A percentile compares a stretch with the other conserved stretches of the same genome.
These are phyloP conservation scores for Penicillium cosmopolitanum DNA, from an alignment of 495 filamentous ascomycete genomes.

Conservation along the genomic window DNA sequence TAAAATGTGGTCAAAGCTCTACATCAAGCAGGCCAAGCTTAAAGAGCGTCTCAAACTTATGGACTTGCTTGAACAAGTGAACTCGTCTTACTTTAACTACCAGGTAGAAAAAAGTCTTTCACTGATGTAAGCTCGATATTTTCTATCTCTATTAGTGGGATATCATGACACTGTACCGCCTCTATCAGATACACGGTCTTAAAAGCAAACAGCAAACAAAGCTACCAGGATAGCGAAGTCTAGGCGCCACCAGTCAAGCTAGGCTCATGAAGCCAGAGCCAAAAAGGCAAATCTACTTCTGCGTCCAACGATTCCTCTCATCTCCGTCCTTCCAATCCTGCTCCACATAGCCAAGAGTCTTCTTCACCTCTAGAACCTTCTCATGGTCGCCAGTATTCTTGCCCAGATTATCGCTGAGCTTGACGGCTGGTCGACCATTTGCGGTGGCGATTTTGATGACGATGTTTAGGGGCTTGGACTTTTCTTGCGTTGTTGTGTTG, in stretches of 20 bases:
- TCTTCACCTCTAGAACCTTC: constrained; percentile 83
- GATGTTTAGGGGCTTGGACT: constrained; percentile 94
- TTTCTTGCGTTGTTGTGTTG: constrained; percentile 66
- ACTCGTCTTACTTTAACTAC: too few relatives aligned
- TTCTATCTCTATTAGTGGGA: constrained; percentile 17
- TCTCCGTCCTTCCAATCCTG: constrained; percentile 81
- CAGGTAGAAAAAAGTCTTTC: background rate
- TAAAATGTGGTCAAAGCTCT: too few relatives aligned
- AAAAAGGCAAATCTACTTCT: constrained; percentile 15
- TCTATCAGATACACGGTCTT: constrained; percentile 1
- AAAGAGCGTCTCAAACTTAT: too few relatives aligned
- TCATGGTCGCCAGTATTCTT: constrained; percentile 91
- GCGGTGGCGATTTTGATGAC: constrained; percentile 95
- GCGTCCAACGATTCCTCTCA: constrained; percentile 80
- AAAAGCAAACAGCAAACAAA: background rate
- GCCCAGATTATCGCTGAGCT: constrained; percentile 94
- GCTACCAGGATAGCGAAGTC: too few relatives aligned
- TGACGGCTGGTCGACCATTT: constrained; percentile 79
- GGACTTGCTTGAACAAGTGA: too few relatives aligned
- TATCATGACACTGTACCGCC: constrained; percentile 13
- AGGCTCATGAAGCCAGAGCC: background rate
- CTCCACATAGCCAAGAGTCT: constrained; percentile 81
- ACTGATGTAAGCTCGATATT: background rate
- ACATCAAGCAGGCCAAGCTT: too few relatives aligned
- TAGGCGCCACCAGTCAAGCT: too few relatives aligned